phyloP scores from a whole-genome alignment of 2,329 filamentous ascomycete species.

The Fusarium nodosum region DNA sequence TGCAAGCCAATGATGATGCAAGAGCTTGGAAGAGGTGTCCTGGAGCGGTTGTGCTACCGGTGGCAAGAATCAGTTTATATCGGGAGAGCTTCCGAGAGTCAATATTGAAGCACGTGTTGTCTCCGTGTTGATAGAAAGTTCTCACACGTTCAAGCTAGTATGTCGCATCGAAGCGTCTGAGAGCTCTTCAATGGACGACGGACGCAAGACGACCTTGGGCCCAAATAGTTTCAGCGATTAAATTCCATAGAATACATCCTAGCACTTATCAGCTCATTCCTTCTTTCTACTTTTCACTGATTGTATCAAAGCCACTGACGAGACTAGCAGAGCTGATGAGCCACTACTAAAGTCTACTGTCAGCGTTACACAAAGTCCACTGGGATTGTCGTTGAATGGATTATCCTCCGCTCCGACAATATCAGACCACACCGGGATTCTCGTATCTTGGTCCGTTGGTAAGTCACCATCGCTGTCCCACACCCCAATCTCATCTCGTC shows the following conservation, averaged over 20 bases:
- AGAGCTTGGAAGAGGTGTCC: neutral
- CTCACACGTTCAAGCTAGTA: neutral
- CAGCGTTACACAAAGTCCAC: neutral
- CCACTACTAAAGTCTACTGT: neutral
- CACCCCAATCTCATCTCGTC: neutral
- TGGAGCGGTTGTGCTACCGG: neutral
- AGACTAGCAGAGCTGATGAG: neutral
- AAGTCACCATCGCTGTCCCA: neutral
- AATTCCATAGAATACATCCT: neutral
- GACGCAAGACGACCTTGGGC: accelerated
- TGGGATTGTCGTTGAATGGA: neutral
- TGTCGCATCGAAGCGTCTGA: neutral
- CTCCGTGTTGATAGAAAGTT: neutral
- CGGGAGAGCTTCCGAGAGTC: neutral
- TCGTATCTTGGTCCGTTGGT: neutral
- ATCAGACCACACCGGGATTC: neutral
- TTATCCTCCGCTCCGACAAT: neutral
- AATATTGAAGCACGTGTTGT: neutral
- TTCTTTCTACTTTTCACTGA: neutral
- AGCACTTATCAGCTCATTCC: neutral
- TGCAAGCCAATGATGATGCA: neutral
- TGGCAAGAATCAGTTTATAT: neutral
- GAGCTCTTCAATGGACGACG: accelerated
- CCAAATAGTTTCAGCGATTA: neutral
- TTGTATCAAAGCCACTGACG: neutral